phyloP scores from a whole-genome alignment of 495 filamentous ascomycete species.

The Melanomma pulvis-pyrius region DNA sequence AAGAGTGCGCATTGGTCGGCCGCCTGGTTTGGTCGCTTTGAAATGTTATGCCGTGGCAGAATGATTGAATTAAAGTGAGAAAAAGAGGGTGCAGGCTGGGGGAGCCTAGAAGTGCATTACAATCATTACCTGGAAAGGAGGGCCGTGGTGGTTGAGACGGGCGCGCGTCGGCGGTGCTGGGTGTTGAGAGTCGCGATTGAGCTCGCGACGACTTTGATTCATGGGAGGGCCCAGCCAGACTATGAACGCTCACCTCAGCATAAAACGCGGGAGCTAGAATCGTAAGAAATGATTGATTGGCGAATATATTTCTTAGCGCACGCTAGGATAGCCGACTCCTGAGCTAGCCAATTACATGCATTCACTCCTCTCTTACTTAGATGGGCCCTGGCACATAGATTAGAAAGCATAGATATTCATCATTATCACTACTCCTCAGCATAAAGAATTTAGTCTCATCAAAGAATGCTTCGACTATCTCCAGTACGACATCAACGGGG shows the following conservation, averaged over 20 bases:
- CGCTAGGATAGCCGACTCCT: not conserved
- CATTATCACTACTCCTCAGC: too few species aligned
- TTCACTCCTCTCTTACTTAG: not conserved
- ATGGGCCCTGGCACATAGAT: too few species aligned
- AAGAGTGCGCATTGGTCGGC: constrained; percentile 19
- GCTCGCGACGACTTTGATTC: not conserved
- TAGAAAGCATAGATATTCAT: too few species aligned
- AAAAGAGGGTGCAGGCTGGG: constrained; percentile 10
- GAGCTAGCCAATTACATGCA: not conserved
- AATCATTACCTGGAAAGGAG: constrained; percentile 24
- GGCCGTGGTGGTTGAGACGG: constrained; percentile 3
- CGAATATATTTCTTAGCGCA: not conserved
- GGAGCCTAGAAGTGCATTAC: constrained; percentile 9
- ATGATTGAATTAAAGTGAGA: constrained; percentile 9
- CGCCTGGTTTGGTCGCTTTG: not conserved
- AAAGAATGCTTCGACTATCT: not conserved
- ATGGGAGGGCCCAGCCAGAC: not conserved
- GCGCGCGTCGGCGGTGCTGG: not conserved
- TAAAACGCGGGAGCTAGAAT: constrained; percentile 3
- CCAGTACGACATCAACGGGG: too few species aligned
- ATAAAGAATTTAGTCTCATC: not conserved
- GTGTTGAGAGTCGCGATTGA: constrained; percentile 2
- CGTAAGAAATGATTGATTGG: not conserved
- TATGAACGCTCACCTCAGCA: not conserved
- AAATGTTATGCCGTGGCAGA: not conserved